Evolutionary conservation across 1,139 yeast species (phyloP), one percentile per base, ranked within the genome.

Genomic region (Taiozyma onychis): DNA sequence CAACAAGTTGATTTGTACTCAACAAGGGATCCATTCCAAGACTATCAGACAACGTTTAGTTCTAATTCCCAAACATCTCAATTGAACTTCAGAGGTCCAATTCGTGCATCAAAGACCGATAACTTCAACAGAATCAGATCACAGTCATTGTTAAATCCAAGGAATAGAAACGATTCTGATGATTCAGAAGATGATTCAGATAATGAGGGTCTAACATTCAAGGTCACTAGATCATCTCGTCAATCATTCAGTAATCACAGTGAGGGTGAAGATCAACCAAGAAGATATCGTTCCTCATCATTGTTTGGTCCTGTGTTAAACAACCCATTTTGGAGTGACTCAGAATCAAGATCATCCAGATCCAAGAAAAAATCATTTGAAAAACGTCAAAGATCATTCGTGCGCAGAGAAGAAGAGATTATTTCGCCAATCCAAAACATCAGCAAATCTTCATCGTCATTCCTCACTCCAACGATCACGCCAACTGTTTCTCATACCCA

Each of bases 271-370:
- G 51, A 52, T 27, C 46, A 54, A 14, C 51, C 54, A 16, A 55
- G 52, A 48, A 57, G 65, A 45, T 59, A 52, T 41, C 58, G 65
- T 54, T 60, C 65, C 2, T 44, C 57, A 14, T 57, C 61, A 6
- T 45, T 60, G 37, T 59, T 59, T 50, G 63, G 63, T 21, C 64
- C 63, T 9, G 47, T 47, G 21, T 13, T 55, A 37, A 56, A 49
- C 32, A 56, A 51, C 30, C 57, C 60, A 37, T 53, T 57, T 44
- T 54, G 55, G 32, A 48, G 51, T 26, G 55, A 54, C 42, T 44
- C 48, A 22, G 48, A 46, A 39, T 8, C 42, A 39, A 41, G 42
- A 9, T 24, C 30, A 14, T 39, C 42, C 11, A 39, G 14, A 13
- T 39, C 42, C 16, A 39, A 39, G 18, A 4, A 47, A 53, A 43